Percentiles rank a stretch among this genome's conserved stretches.
Conservation (phyloP, 805 yeast genomes). For the Nakazawaea peltata region DNA sequence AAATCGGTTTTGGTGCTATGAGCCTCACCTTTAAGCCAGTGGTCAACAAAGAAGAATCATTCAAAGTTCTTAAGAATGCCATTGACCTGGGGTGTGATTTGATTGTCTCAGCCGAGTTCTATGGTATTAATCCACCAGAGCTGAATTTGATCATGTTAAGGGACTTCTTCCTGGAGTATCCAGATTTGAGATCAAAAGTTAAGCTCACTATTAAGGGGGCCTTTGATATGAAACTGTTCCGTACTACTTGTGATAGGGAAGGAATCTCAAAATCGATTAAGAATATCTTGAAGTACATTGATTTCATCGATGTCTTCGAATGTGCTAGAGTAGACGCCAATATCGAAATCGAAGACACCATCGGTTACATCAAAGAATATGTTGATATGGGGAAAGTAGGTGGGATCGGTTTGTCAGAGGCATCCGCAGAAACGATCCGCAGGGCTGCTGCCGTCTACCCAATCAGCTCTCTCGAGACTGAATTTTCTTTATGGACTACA, state of each 20-base stretch:
- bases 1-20: slow-evolving; percentile 75
- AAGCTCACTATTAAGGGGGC: slow-evolving; percentile 68
- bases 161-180: slow-evolving; percentile 48
- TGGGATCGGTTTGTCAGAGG: slow-evolving; percentile 72
- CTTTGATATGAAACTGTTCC: slow-evolving; percentile 22
- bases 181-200: slow-evolving; percentile 48
- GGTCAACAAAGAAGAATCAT: slow-evolving; percentile 48
- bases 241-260: slow-evolving; percentile 46
- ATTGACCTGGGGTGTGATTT: slow-evolving; percentile 39
- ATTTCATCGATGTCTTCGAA: slow-evolving; percentile 53
- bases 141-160: slow-evolving; percentile 50
- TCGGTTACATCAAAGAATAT: slow-evolving; percentile 46
- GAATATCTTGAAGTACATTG: slow-evolving; percentile 35
- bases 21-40: slow-evolving; percentile 62
- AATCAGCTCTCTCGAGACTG: slow-evolving; percentile 68
- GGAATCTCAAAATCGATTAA: slow-evolving; percentile 40
- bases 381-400: slow-evolving; percentile 61
- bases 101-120: slow-evolving; percentile 74
- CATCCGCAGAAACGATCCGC: slow-evolving; percentile 48
- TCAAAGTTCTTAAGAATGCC: slow-evolving; percentile 45
- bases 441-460: slow-evolving; percentile 51
- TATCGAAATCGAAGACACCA: slow-evolving; percentile 50
- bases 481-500: slow-evolving; percentile 63
- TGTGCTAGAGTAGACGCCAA: slow-evolving; percentile 61
- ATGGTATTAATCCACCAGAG: slow-evolving; percentile 60